Conservation (phyloP, 2,329 filamentous ascomycete species). For the Esteya vermicola region DNA sequence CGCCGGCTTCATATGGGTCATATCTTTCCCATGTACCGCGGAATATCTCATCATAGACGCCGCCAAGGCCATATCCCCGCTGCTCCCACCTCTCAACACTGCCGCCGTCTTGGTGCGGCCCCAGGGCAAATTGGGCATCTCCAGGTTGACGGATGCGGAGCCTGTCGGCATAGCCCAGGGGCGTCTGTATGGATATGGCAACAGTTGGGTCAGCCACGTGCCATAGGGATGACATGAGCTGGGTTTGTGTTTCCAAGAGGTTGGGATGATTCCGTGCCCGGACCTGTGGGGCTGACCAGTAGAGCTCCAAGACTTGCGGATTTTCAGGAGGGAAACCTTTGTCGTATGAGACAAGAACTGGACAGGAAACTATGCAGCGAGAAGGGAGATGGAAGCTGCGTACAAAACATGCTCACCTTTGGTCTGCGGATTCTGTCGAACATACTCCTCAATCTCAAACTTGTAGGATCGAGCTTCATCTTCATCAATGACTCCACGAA, state of each 20-base stretch:
- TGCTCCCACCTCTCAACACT: constrained; percentile 64
- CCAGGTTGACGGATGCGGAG: constrained; percentile 59
- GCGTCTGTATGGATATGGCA: constrained; percentile 19
- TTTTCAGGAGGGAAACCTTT: constrained; percentile 50
- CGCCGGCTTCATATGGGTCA: constrained; percentile 67
- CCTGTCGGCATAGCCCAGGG: constrained; percentile 56
- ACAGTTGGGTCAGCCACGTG: constrained; percentile 20
- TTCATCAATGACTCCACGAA: constrained; percentile 51
- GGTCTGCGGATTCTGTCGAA: constrained; percentile 46
- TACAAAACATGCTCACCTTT: constrained; percentile 24
- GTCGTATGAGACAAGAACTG: neutral
- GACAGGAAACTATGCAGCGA: too few species aligned
- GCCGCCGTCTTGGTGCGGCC: constrained; percentile 61
- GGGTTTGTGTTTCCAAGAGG: constrained; percentile 44
- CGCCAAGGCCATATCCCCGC: constrained; percentile 48
- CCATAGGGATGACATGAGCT: constrained; percentile 50
- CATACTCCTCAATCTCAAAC: constrained; percentile 48
- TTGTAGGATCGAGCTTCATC: constrained; percentile 52
- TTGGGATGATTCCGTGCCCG: constrained; percentile 53
- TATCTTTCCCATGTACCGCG: constrained; percentile 66
- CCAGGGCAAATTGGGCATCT: constrained; percentile 55
- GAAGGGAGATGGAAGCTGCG: neutral
- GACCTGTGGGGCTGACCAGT: constrained; percentile 58
- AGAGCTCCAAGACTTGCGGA: constrained; percentile 61
- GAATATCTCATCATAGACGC: constrained; percentile 62